phyloP scores from a whole-genome alignment of 2,329 filamentous ascomycete species.

The Arachnomyces sp. region DNA sequence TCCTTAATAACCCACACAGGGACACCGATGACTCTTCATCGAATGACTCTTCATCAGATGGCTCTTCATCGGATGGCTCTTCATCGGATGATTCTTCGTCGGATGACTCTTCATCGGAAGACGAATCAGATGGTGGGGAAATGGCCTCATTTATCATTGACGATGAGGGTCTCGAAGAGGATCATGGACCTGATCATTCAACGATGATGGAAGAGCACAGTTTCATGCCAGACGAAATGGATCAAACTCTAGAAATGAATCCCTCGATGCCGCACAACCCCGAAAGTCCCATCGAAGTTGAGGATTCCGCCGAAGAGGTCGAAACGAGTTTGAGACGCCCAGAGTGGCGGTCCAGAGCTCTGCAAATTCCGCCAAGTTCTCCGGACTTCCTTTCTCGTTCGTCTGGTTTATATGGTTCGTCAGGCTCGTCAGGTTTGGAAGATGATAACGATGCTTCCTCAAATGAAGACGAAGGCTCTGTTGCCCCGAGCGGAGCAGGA shows the following conservation, averaged over 20 bases:
- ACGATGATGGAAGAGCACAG: conserved; percentile 24
- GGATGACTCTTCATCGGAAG: conserved; percentile 8
- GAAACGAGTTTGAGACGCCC: background rate
- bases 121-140: conserved; percentile 23
- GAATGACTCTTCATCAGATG: too few relatives aligned
- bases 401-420: too few relatives aligned
- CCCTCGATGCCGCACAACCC: conserved; percentile 15
- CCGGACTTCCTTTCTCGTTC: too few relatives aligned
- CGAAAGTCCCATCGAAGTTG: conserved; percentile 9
- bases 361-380: too few relatives aligned
- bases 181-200: conserved; percentile 25
- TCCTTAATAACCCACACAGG: too few relatives aligned
- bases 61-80: too few relatives aligned
- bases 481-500: conserved; percentile 7
- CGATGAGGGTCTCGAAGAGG: conserved; percentile 15
- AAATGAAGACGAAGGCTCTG: conserved; percentile 1
- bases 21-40: conserved; percentile 35
- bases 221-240: conserved; percentile 9
- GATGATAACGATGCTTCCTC: conserved; percentile 1
- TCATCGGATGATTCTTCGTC: too few relatives aligned
- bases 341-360: too few relatives aligned
- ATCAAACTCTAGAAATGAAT: conserved; percentile 13
- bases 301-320: conserved; percentile 4
- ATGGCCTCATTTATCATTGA: conserved; percentile 31
- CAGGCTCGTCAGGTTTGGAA: background rate